phyloP scores from a whole-genome alignment of 1,284 basidiomycete genomes.

The Trametes polyzona region DNA sequence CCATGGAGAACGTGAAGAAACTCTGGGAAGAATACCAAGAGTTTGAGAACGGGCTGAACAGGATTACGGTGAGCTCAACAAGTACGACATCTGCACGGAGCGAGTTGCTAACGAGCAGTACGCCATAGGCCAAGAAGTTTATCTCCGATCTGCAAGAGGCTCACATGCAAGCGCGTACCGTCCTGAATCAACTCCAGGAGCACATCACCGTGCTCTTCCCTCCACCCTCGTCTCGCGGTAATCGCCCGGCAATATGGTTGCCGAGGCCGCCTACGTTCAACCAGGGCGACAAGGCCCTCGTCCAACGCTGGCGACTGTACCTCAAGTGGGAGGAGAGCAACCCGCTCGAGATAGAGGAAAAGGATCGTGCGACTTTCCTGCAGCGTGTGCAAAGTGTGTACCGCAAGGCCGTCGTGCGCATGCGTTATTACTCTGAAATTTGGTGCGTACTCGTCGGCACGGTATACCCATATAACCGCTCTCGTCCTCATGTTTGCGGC shows the following conservation, averaged over 20 bases:
- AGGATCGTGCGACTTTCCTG: conserved; percentile 70
- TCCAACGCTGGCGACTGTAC: conserved; percentile 90
- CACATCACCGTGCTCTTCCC: conserved; percentile 70
- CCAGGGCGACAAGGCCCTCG: conserved; percentile 70
- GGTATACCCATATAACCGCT: neutral
- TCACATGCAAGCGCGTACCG: conserved; percentile 93
- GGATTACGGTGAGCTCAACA: conserved; percentile 66
- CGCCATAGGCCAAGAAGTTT: conserved; percentile 87
- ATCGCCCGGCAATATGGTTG: conserved; percentile 57
- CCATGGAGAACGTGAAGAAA: conserved; percentile 90
- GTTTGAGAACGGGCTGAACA: conserved; percentile 92
- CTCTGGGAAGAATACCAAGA: conserved; percentile 96
- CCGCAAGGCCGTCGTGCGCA: conserved; percentile 84
- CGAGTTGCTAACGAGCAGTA: conserved; percentile 4
- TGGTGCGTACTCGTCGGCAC: conserved; percentile 59
- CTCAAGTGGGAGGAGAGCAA: conserved; percentile 97
- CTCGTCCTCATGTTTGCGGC: neutral
- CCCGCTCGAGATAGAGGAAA: conserved; percentile 90
- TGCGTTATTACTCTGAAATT: conserved; percentile 95
- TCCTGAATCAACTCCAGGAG: conserved; percentile 82
- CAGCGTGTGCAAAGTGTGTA: conserved; percentile 84
- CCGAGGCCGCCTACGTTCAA: conserved; percentile 80
- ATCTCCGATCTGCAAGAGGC: conserved; percentile 82
- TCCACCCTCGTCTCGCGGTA: conserved; percentile 45
- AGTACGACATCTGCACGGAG: neutral